Base-by-base conservation (phyloP, 176 grass and related monocot genomes). In the Oryza australiensis region DNA sequence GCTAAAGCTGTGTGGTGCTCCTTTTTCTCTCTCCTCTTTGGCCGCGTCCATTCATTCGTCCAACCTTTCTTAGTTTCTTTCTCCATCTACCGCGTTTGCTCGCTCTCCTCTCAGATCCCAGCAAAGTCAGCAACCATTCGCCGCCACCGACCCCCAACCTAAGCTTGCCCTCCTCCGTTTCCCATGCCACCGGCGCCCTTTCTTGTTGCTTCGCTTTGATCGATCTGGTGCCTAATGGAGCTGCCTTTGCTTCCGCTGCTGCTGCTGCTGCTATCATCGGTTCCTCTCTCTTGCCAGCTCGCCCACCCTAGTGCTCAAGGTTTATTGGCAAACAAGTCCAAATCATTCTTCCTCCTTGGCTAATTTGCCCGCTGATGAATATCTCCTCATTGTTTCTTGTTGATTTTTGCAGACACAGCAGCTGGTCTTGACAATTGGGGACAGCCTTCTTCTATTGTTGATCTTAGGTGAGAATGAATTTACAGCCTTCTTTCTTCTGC, bases 61-160 rank as follows among this genome's bases (percentile, higher is more conserved):
- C 29, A 69, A 10, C 40, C 48, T 3, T n/a, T n/a, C n/a, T n/a
- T n/a, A n/a, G n/a, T n/a, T n/a, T n/a, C n/a, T n/a, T n/a, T n/a
- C n/a, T n/a, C n/a, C n/a, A n/a, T n/a, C 74, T 68, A 16, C 76
- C 85, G 85, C 85, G 85, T 67, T 86, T 81, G 77, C 77, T 59
- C 10, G 38, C 64, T 20, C 62, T 3, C 2, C 76, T 65, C 43
- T 43, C 81, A 82, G 70, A 83, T 69, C 82, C n/a, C 57, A 7
- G 16, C n/a, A n/a, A n/a, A n/a, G n/a, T n/a, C n/a, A n/a, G n/a
- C 12, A 72, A 75, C 42, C 82, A 68, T 76, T 78, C 35, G 29
- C 29, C 51, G 66, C 83, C 55, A 59, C 18, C 18, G 46, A 49
- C 46, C 45, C 72, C 62, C 40, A 40, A 67, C 33, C 71, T n/a